phyloP scores from a whole-genome alignment of 139 green algal genomes.

The Chlorella sp. region DNA sequence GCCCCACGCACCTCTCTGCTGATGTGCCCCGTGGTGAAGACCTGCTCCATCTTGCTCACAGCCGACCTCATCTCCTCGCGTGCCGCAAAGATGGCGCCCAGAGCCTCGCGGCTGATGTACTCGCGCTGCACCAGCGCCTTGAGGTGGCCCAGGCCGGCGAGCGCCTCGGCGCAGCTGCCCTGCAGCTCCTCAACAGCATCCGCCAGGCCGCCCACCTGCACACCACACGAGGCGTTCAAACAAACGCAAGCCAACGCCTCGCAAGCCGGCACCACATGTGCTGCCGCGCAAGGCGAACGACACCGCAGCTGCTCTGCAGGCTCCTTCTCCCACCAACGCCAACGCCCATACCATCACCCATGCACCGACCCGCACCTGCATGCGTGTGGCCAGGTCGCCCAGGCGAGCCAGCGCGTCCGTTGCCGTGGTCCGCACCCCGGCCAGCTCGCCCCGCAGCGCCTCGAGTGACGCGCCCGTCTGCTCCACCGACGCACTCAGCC shows the following conservation, averaged over 20 bases:
- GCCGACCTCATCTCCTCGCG: slow-evolving; percentile 21
- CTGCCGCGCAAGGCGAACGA: too few relatives aligned
- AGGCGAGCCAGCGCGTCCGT: slow-evolving; percentile 2
- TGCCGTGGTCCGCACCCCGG: background rate
- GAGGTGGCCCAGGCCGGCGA: background rate
- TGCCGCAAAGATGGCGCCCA: slow-evolving; percentile 24
- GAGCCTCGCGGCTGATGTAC: slow-evolving; percentile 19
- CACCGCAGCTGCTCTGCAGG: too few relatives aligned
- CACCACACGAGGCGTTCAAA: background rate
- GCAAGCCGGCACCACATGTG: too few relatives aligned
- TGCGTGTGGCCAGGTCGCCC: background rate
- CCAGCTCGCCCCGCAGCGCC: background rate
- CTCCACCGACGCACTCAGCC: background rate
- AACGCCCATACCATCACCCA: background rate
- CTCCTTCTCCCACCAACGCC: too few relatives aligned
- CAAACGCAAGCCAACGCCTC: background rate
- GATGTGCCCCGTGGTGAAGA: slow-evolving; percentile 15
- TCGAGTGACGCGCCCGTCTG: slow-evolving; percentile 1
- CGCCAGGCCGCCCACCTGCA: background rate
- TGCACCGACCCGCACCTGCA: background rate
- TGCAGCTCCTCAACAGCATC: background rate
- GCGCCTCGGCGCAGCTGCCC: slow-evolving; percentile 3
- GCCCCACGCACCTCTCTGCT: slow-evolving; percentile 10
- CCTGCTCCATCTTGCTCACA: slow-evolving; percentile 12
- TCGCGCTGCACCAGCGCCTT: slow-evolving; percentile 6